Conservation (phyloP, 495 filamentous ascomycete species). For the Trichodelitschia bisporula region DNA sequence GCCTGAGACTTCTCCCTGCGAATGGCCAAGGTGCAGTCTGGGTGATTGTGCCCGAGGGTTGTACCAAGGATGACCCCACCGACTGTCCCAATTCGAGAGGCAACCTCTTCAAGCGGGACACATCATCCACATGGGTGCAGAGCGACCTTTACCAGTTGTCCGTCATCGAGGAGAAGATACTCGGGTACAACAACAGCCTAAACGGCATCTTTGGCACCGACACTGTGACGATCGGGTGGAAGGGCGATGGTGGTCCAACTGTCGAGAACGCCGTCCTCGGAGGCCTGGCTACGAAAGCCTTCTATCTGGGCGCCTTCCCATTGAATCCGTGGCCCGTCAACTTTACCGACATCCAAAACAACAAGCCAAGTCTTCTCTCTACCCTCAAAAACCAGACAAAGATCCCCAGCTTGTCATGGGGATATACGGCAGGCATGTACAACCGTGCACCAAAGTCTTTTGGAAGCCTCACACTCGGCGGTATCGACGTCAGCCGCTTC, state of each 20-base stretch:
- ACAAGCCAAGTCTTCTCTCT: conserved; percentile 11
- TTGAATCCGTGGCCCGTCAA: conserved; percentile 15
- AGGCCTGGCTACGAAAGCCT: conserved; percentile 9
- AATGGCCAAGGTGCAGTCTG: conserved; percentile 2
- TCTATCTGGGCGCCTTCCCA: conserved; percentile 14
- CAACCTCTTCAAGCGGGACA: conserved; percentile 20
- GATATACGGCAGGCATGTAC: conserved; percentile 15
- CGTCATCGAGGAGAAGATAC: conserved; percentile 7
- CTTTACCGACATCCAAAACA: conserved; percentile 12
- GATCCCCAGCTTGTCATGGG: conserved; percentile 14
- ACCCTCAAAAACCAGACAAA: conserved; percentile 9
- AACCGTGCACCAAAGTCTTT: conserved; percentile 9
- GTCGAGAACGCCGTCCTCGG: conserved; percentile 11
- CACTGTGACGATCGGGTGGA: conserved; percentile 9
- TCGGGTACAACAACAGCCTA: conserved; percentile 8
- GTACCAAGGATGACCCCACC: conserved; percentile 10
- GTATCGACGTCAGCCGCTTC: conserved; percentile 13
- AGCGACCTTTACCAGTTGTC: conserved; percentile 11
- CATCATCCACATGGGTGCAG: conserved; percentile 23
- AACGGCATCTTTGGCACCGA: conserved; percentile 15
- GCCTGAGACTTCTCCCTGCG: conserved; percentile 6
- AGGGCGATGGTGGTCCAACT: conserved; percentile 8
- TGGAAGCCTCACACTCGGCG: conserved; percentile 14
- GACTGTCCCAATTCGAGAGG: conserved; percentile 23
- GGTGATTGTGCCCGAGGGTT: conserved; percentile 19